These are phyloP conservation scores for Agroathelia rolfsii DNA, from an alignment of 1,284 basidiomycete species.

Conservation along the genomic window DNA sequence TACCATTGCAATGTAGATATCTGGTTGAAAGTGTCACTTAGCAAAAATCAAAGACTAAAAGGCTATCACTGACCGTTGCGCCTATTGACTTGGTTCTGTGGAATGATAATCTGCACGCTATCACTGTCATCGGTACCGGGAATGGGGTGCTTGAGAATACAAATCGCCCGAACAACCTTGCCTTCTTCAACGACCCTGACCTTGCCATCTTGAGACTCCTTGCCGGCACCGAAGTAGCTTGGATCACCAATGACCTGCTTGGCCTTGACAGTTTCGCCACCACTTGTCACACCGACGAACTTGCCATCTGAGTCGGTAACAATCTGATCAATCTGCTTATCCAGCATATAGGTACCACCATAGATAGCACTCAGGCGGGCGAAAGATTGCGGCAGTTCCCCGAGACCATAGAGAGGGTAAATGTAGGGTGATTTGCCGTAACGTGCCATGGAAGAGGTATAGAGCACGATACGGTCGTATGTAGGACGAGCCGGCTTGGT, in stretches of 20 bases:
- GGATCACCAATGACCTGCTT: constrained; percentile 98
- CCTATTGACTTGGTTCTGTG: constrained; percentile 94
- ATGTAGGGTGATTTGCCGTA: constrained; percentile 99
- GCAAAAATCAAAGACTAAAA: constrained; percentile 6
- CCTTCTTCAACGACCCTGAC: constrained; percentile 85
- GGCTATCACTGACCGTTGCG: constrained; percentile 69
- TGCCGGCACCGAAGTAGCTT: constrained; percentile 85
- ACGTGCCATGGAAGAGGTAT: constrained; percentile 97
- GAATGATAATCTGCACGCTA: constrained; percentile 96
- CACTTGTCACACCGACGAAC: constrained; percentile 89
- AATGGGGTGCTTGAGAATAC: constrained; percentile 96
- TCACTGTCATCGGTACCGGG: constrained; percentile 95
- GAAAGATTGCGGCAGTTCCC: constrained; percentile 98
- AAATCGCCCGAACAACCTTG: constrained; percentile 95
- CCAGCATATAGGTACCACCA: constrained; percentile 99
- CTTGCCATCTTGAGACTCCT: constrained; percentile 59
- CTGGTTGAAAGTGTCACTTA: constrained; percentile 39
- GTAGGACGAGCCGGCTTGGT: constrained; percentile 84
- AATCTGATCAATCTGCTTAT: constrained; percentile 91
- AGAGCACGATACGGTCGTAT: constrained; percentile 94
- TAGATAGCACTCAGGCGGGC: constrained; percentile 98
- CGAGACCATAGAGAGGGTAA: constrained; percentile 97
- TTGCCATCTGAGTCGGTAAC: constrained; percentile 81
- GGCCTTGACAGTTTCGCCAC: constrained; percentile 90
- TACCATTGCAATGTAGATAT: constrained; percentile 98